Evolutionary conservation across 345 rosid species (phyloP), one percentile per base, ranked within the genome.

Genomic region (Clausena lansium): DNA sequence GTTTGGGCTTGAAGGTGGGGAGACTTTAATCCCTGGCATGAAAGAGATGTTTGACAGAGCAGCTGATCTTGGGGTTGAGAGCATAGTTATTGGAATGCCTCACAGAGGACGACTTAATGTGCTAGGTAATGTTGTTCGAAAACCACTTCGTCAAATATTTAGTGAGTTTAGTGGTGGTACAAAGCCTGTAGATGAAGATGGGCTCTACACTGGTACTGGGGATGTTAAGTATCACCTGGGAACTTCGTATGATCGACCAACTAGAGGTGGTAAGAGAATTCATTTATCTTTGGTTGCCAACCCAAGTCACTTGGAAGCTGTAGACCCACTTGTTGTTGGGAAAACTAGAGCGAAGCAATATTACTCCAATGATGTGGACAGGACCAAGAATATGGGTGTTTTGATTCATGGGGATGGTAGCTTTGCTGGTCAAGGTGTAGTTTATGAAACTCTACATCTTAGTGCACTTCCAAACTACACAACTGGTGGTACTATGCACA

Each of bases 331-430:
- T 79, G 94, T 93, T 71, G 82, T 93, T 70, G 97, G 95, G 71
- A 93, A 93, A 77, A 91, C 97, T 72, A 86, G 97, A 80, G 97
- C 94, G 14, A 93, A 93, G 73, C 97, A 93, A 60, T 93, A 93
- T 79, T 91, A 86, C 84, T 86, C 94, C 32, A 88, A 87, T 73
- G 97, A 93, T 68, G 68, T 32, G 58, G 83, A 89, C 60, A 87
- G 95, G 80, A 89, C 87, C 27, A 89, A 89, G 85, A 91, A 91
- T 84, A 82, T 93, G 94, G 93, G 84, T 32, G 27, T 93, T 63
- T 84, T 93, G 88, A 91, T 93, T 79, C 97, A 93, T 74, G 97
- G 97, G 15, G 97, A 93, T 87, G 97, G 97, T 64, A 93, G 95
- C 82, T 93, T 93, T 83, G 95, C 97, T 6, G 97, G 95, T 33